Conservation (phyloP, 805 yeast species). For the Candida ulmi region DNA sequence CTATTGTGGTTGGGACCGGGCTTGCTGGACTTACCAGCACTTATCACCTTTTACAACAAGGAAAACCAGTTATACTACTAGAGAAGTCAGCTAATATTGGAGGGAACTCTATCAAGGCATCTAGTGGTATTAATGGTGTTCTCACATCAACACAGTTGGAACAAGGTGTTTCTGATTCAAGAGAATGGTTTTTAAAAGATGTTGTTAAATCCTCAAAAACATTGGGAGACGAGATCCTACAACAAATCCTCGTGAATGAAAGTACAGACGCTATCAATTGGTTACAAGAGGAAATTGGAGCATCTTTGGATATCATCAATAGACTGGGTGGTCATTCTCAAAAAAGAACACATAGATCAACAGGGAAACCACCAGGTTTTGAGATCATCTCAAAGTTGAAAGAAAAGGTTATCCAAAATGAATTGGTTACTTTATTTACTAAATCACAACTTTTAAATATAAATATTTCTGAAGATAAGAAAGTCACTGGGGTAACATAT, state of each 20-base stretch:
- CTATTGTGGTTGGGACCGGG: conserved; percentile 71
- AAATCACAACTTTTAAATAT: conserved; percentile 34
- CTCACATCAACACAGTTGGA: conserved; percentile 54
- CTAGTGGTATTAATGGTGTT: conserved; percentile 69
- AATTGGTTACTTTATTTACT: conserved; percentile 30
- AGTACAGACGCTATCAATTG: conserved; percentile 68
- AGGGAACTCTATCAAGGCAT: conserved; percentile 57
- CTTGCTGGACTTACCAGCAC: conserved; percentile 74
- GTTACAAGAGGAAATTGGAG: conserved; percentile 57
- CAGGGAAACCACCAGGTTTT: conserved; percentile 53
- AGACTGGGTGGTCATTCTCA: conserved; percentile 79
- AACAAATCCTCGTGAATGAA: conserved; percentile 52
- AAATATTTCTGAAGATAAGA: conserved; percentile 19
- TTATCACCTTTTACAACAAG: conserved; percentile 36
- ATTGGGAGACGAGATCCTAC: conserved; percentile 52
- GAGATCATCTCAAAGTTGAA: conserved; percentile 46
- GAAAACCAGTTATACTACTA: conserved; percentile 37
- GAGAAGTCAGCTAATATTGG: conserved; percentile 48
- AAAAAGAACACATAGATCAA: conserved; percentile 78
- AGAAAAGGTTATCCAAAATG: conserved; percentile 28
- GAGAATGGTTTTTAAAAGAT: conserved; percentile 56
- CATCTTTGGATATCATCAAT: conserved; percentile 64
- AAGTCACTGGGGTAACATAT: conserved; percentile 39
- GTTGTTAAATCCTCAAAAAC: conserved; percentile 62
- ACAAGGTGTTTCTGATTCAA: conserved; percentile 47